Percentiles rank a stretch among this genome's conserved stretches.
phyloP scores from a whole-genome alignment of 208 protist species.

The Trypanosoma congolense region DNA sequence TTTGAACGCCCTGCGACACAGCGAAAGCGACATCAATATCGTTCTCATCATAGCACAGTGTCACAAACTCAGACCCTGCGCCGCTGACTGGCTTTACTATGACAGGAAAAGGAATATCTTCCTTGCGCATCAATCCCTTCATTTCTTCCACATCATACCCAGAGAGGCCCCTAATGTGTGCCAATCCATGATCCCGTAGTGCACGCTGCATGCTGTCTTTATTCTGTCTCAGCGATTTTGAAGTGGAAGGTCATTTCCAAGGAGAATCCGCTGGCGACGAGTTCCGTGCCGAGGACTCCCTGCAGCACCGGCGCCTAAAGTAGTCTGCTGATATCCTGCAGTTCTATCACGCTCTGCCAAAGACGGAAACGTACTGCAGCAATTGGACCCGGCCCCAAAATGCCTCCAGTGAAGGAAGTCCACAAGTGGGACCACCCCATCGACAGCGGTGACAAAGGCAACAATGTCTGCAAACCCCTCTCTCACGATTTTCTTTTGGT shows the following conservation, averaged over 20 bases:
- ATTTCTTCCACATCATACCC: conserved; percentile 27
- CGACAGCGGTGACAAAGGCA: conserved; percentile 47
- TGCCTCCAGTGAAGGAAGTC: conserved; percentile 58
- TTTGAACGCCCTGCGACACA: conserved; percentile 32
- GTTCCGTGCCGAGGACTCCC: not conserved
- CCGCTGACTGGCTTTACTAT: conserved; percentile 82
- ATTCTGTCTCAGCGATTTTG: conserved; percentile 50
- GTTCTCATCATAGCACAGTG: conserved; percentile 51
- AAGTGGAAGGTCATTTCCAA: conserved; percentile 60
- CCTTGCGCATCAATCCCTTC: conserved; percentile 19
- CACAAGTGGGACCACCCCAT: conserved; percentile 47
- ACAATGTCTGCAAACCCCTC: conserved; percentile 58
- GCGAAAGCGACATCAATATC: conserved; percentile 56
- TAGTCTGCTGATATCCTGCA: too few relatives aligned
- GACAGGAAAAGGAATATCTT: conserved; percentile 55
- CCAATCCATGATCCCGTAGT: conserved; percentile 46
- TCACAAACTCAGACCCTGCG: conserved; percentile 74
- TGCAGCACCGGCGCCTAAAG: not conserved
- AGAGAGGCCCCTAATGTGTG: conserved; percentile 55
- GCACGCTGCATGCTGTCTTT: conserved; percentile 57
- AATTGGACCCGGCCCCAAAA: conserved; percentile 6
- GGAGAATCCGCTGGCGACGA: conserved; percentile 23
- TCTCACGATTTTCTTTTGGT: conserved; percentile 34
- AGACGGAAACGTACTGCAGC: not conserved
- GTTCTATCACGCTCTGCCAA: too few relatives aligned